Base-by-base conservation (phyloP, 805 yeast genomes). In the Teunomyces barrocoloradensis region DNA sequence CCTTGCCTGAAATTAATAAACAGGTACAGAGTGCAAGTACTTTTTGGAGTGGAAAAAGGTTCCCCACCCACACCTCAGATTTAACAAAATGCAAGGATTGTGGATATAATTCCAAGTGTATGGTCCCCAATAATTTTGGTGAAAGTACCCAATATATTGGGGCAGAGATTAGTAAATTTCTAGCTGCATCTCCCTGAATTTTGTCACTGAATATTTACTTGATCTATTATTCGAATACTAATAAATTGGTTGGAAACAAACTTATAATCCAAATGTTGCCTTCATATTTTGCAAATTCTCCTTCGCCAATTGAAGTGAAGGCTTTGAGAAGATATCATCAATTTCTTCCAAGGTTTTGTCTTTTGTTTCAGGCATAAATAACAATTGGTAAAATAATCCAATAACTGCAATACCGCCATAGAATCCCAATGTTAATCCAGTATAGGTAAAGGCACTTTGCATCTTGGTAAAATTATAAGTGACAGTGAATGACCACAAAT, bases 321-420 rank as follows among this genome's bases (percentile, higher is more conserved):
- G 71, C 58, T 69, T 75, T 45, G 73, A 65, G 68, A 82, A 83
- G 42, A 83, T 68, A 43, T 78, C 83, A 59, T 84, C 89, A 50
- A 84, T 79, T 65, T 84, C 89, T 66, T 84, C 90, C 60, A 84
- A 74, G 11, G 89, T 81, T 67, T 78, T 80, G 56, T 79, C 84
- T 67, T 83, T 84, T 30, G 89, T 84, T 66, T 85, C 89, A 33
- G 85, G 87, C 78, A 82, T 81, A 65, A 81, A 79, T 51, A 81
- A 59, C 25, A 63, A 52, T 62, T 79, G 83, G 62, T 79, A 79
- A 45, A 78, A 56, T 55, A 77, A 65, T 45, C 85, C 87, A 25
- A 82, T 47, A 47, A 79, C 75, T 1, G 85, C 85, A 56, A 83
- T 74, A 40, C 86, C 87, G 43, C 86, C 87, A 56, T 80, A 83